These are phyloP conservation scores for Lodderomyces parapsilosis DNA, from an alignment of 1,139 yeast species.

Conservation along the genomic window DNA sequence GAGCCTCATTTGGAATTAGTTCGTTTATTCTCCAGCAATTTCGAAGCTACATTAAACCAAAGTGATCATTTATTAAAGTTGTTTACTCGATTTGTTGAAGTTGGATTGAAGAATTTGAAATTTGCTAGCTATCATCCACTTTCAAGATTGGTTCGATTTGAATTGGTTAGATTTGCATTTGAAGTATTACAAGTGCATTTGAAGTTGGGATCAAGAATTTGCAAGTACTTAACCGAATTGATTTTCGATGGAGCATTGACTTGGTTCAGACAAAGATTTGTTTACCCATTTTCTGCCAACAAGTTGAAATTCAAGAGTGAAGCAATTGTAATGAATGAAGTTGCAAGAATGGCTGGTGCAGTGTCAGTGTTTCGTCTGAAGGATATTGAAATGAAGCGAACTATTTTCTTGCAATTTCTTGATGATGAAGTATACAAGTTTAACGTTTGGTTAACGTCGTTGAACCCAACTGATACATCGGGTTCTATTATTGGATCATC, in stretches of 20 bases:
- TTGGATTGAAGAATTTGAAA: constrained; percentile 55
- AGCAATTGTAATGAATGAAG: constrained; percentile 53
- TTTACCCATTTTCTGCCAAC: constrained; percentile 87
- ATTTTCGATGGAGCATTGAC: constrained; percentile 67
- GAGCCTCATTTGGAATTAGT: constrained; percentile 75
- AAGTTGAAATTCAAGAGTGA: constrained; percentile 71
- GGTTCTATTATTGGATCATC: constrained; percentile 33
- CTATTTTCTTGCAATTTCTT: constrained; percentile 58
- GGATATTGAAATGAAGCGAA: constrained; percentile 44
- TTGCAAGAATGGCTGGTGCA: constrained; percentile 37
- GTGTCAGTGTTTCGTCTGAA: constrained; percentile 23
- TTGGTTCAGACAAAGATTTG: constrained; percentile 69
- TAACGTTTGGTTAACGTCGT: constrained; percentile 78
- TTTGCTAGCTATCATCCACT: constrained; percentile 80
- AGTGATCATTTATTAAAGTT: constrained; percentile 69
- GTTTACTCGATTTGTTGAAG: constrained; percentile 60
- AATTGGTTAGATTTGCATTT: constrained; percentile 66
- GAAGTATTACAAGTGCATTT: constrained; percentile 61
- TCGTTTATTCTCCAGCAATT: constrained; percentile 71
- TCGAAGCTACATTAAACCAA: constrained; percentile 76
- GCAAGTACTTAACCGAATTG: constrained; percentile 44
- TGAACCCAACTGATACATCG: constrained; percentile 44
- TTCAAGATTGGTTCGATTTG: constrained; percentile 73
- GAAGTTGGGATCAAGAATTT: constrained; percentile 47
- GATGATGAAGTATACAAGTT: constrained; percentile 74